Evolutionary conservation across 768 basidiomycete species (phyloP), one percentile per base, ranked within the genome.

Genomic region (Lentinula lateritia): DNA sequence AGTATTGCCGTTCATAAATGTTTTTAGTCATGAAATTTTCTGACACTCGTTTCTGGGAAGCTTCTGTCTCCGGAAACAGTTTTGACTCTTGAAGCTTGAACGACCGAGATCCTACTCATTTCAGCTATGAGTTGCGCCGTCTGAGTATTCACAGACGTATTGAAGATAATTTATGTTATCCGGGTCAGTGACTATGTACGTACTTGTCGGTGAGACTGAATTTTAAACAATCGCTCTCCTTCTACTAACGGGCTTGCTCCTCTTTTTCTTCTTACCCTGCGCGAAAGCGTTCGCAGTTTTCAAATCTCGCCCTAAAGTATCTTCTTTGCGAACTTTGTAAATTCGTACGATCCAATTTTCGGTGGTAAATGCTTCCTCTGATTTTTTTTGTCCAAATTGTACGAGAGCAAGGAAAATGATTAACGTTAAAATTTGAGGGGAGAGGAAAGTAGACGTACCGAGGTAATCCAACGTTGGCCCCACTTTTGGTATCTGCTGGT

Each of bases 281-380:
- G 79, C 79, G 68, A 98, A 99, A 28, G 88, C 87, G 60, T 90
- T 91, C 3, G 93, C 96, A 58, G 78, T 86, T 80, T 93, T 94
- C 58, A 89, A 84, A 67, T 98, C 93, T 62, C 97, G 85, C 34
- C 95, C 95, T 2, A 99, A 80, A 15, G 84, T 73, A 72, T 98
- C 97, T 55, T 97, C 94, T 69, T 93, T 94, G 76, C 92, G 95
- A 48, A 98, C 97, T 69, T 92, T 80, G 70, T 92, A 99, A 69
- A 99, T 96, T 41, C 97, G 90, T 62, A 94, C 96, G 66, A 99
- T 96, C 97, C 97, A 99, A 75, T 99, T 99, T 78, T 99, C 97
- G 6, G 94, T 93, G 1, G 97, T 99, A 79, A 95, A 99, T 7
- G 96, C 97, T 74, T 99, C 97, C 64, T 99, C 93, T 93, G 64